Evolutionary conservation across 1,139 yeast species (phyloP).

Genomic region (Suhomyces anneliseae): DNA sequence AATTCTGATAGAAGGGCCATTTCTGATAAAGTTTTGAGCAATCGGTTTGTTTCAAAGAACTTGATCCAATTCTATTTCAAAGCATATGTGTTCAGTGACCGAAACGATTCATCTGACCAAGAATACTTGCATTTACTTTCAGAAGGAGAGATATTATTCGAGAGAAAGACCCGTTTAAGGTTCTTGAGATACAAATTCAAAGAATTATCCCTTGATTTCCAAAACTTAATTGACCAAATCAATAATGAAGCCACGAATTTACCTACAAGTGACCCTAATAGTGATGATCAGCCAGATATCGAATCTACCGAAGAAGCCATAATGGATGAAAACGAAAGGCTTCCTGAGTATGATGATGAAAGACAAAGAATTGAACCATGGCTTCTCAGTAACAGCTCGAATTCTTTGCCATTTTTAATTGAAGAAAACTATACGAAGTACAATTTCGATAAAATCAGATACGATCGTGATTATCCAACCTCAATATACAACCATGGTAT

Average conservation of each 20-base stretch:
- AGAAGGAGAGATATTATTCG: slow-evolving; percentile 8
- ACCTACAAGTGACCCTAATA: not conserved
- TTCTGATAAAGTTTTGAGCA: slow-evolving; percentile 6
- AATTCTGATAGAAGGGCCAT: slow-evolving; percentile 2
- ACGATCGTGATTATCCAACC: slow-evolving; percentile 11
- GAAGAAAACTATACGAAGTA: slow-evolving; percentile 1
- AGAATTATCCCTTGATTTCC: slow-evolving; percentile 13
- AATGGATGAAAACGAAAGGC: slow-evolving; percentile 6
- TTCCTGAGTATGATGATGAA: slow-evolving; percentile 13
- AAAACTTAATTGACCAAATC: slow-evolving; percentile 1
- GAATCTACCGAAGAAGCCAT: slow-evolving; percentile 6
- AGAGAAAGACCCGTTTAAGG: slow-evolving; percentile 11
- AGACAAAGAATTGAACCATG: slow-evolving; percentile 5
- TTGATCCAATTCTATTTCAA: slow-evolving; percentile 3
- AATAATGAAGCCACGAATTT: not conserved
- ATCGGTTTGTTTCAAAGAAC: slow-evolving; percentile 8
- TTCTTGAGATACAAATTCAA: slow-evolving; percentile 16
- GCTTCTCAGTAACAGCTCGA: not conserved
- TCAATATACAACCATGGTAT: slow-evolving; percentile 16
- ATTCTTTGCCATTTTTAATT: slow-evolving; percentile 1
- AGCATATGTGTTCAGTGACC: not conserved
- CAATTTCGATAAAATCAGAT: slow-evolving; percentile 1
- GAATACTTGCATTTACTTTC: slow-evolving; percentile 8
- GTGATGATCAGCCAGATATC: not conserved
- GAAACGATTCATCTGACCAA: not conserved